Evolutionary conservation across 768 basidiomycete species (phyloP).

Genomic region (Suillus lakei): DNA sequence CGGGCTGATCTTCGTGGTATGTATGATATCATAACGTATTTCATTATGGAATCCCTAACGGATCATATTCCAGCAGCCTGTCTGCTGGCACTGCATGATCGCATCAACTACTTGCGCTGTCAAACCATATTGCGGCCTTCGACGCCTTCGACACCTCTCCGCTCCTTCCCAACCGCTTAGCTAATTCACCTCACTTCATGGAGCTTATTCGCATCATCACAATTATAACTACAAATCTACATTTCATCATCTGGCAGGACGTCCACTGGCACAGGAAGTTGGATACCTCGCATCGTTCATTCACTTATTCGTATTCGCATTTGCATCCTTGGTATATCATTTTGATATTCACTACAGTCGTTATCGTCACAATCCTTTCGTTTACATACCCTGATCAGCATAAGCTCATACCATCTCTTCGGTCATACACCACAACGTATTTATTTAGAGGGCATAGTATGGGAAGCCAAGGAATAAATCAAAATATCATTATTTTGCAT

Average conservation of each 20-base stretch:
- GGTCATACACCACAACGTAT: neutral
- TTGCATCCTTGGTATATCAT: conserved; percentile 13
- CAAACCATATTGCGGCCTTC: neutral
- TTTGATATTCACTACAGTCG: conserved; percentile 3
- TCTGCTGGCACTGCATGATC: conserved; percentile 28
- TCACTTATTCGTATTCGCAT: conserved; percentile 20
- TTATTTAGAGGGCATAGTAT: neutral
- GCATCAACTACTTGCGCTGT: conserved; percentile 10
- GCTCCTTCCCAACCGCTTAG: neutral
- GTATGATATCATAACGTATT: neutral
- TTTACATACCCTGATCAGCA: conserved; percentile 5
- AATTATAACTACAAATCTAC: neutral
- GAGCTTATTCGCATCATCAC: conserved; percentile 2
- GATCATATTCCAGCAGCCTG: conserved; percentile 5
- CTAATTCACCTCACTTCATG: conserved; percentile 3
- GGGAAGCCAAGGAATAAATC: neutral
- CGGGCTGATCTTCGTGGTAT: neutral
- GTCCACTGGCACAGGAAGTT: conserved; percentile 37
- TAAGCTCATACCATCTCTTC: conserved; percentile 1
- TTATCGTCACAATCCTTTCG: conserved; percentile 2
- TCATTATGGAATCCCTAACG: neutral
- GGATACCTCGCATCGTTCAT: conserved; percentile 23
- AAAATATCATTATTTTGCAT: neutral
- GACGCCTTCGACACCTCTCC: neutral
- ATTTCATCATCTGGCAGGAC: conserved; percentile 18